phyloP scores from a whole-genome alignment of 345 rosid genomes.

The Garcia nutans region DNA sequence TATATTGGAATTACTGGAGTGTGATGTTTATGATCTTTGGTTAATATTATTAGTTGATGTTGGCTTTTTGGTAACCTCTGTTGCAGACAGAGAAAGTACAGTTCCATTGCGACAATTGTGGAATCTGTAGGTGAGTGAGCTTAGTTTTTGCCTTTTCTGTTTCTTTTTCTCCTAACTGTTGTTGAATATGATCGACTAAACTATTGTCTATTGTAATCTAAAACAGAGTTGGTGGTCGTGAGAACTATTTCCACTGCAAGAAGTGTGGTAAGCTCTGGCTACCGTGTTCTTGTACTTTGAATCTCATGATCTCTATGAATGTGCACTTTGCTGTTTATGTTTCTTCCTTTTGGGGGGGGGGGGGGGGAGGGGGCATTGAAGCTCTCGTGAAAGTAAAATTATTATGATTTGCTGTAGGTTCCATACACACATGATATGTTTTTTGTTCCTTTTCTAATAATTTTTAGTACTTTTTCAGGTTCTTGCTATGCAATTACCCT shows the following conservation, averaged over 20 bases:
- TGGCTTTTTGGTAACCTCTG: neutral
- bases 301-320: neutral
- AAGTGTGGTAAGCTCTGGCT: constrained; percentile 69
- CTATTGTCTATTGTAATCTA: constrained; percentile 4
- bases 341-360: too few relatives aligned
- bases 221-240: constrained; percentile 82
- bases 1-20: neutral
- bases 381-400: neutral
- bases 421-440: neutral
- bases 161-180: neutral
- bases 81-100: constrained; percentile 67
- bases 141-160: neutral
- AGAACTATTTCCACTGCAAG: constrained; percentile 85
- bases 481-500: constrained; percentile 70
- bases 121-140: constrained; percentile 80
- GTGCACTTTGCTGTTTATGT: neutral
- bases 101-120: constrained; percentile 95
- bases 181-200: neutral
- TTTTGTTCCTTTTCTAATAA: neutral
- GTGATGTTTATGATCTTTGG: constrained; percentile 11
- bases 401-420: neutral
- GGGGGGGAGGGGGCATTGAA: neutral
- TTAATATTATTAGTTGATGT: constrained; percentile 4
- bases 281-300: neutral
- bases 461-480: constrained; percentile 39